Evolutionary conservation across 179 eudicot species (phyloP).

Genomic region (Spergularia azorica): DNA sequence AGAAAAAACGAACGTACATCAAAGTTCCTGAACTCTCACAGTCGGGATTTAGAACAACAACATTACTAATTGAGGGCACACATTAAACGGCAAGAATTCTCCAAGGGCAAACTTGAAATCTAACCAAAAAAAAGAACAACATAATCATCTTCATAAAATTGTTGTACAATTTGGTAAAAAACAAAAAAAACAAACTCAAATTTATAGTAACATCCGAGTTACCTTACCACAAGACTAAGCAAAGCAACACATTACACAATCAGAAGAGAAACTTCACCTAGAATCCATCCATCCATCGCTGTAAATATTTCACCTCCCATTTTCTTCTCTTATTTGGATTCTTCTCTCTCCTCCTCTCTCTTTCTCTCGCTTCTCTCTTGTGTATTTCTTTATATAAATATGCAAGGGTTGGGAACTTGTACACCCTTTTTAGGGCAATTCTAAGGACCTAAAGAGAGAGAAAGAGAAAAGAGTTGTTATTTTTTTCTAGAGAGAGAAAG

Average conservation of each 20-base stretch:
- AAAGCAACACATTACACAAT: too few relatives aligned
- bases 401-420: not conserved
- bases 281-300: not conserved
- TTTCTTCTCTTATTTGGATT: slow-evolving; percentile 10
- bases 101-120: too few relatives aligned
- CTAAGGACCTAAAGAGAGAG: slow-evolving; percentile 13
- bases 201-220: too few relatives aligned
- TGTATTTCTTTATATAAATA: not conserved
- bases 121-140: too few relatives aligned
- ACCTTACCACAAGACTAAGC: not conserved
- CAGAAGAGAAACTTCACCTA: not conserved
- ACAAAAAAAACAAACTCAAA: too few relatives aligned
- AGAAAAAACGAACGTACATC: too few relatives aligned
- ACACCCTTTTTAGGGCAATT: slow-evolving; percentile 25
- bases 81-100: too few relatives aligned
- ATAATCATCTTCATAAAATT: too few relatives aligned
- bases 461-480: not conserved
- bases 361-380: not conserved
- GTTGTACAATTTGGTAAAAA: too few relatives aligned
- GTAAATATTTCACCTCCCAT: not conserved
- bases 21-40: too few relatives aligned
- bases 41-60: too few relatives aligned
- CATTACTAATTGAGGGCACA: too few relatives aligned
- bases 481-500: slow-evolving; percentile 14
- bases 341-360: not conserved